Evolutionary conservation across 2,329 filamentous ascomycete species (phyloP).

Genomic region (Pyrenophora teres): DNA sequence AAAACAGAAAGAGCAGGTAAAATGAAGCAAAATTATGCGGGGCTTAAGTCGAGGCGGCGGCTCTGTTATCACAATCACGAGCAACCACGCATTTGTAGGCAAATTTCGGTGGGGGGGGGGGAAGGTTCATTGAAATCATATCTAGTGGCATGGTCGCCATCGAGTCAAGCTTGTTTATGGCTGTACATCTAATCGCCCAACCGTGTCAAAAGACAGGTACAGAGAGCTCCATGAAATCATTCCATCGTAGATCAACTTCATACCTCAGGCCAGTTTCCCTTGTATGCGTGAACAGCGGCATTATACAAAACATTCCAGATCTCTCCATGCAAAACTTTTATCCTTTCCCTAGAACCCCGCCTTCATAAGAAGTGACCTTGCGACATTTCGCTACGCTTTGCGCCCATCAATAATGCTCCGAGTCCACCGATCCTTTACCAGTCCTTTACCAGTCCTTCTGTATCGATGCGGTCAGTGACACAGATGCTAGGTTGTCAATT

Average conservation of each 20-base stretch:
- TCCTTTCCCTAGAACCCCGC: neutral
- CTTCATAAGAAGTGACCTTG: neutral
- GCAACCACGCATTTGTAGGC: too few species aligned
- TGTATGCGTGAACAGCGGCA: neutral
- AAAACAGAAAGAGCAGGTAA: too few species aligned
- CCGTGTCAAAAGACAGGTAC: too few species aligned
- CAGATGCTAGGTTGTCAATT: conserved; percentile 7
- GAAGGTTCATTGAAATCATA: neutral
- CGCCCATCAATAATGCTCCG: neutral
- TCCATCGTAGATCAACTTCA: neutral
- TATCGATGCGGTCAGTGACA: conserved; percentile 7
- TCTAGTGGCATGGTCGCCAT: neutral
- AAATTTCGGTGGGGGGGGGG: too few species aligned
- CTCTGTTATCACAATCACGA: too few species aligned
- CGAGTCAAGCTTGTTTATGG: too few species aligned
- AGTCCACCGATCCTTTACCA: neutral
- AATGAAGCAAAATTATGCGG: too few species aligned
- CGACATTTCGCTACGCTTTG: too few species aligned
- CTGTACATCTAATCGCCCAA: neutral
- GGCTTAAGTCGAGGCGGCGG: too few species aligned
- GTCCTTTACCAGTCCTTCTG: conserved; percentile 10
- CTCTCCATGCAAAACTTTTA: neutral
- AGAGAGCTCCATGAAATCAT: too few species aligned
- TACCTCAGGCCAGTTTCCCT: neutral
- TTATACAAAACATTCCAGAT: neutral